phyloP scores from a whole-genome alignment of 2,329 filamentous ascomycete genomes.

The Fusarium palustre region DNA sequence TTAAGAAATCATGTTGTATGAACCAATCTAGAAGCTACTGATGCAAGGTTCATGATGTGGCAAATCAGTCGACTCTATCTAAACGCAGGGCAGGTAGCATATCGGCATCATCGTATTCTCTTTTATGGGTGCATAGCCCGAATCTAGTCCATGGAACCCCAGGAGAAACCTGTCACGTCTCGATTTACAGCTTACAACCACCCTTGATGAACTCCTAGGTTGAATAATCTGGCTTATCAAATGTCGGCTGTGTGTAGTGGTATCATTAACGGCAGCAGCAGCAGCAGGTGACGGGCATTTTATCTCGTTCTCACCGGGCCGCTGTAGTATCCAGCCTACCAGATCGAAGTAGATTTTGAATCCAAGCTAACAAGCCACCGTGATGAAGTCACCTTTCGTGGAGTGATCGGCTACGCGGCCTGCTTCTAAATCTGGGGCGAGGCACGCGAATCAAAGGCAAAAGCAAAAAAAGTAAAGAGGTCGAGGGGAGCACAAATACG shows the following conservation, averaged over 20 bases:
- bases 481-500: slow-evolving; percentile 26
- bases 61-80: neutral
- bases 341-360: neutral
- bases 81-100: slow-evolving; percentile 1
- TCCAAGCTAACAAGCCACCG: slow-evolving; percentile 35
- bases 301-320: slow-evolving; percentile 11
- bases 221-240: neutral
- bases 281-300: slow-evolving; percentile 5
- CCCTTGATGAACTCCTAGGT: neutral
- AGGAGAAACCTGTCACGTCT: neutral
- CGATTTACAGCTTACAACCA: neutral
- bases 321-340: slow-evolving; percentile 18
- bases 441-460: slow-evolving; percentile 18
- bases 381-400: slow-evolving; percentile 39
- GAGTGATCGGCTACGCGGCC: slow-evolving; percentile 28
- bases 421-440: slow-evolving; percentile 12
- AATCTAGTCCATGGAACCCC: neutral
- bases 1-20: neutral
- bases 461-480: neutral
- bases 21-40: neutral
- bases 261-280: neutral
- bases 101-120: slow-evolving; percentile 2
- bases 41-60: slow-evolving; percentile 2
- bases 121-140: slow-evolving; percentile 2
- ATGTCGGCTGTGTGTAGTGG: neutral